These are phyloP conservation scores for Rhodotorula sp. DNA, from an alignment of 1,284 basidiomycete genomes.

Conservation along the genomic window DNA sequence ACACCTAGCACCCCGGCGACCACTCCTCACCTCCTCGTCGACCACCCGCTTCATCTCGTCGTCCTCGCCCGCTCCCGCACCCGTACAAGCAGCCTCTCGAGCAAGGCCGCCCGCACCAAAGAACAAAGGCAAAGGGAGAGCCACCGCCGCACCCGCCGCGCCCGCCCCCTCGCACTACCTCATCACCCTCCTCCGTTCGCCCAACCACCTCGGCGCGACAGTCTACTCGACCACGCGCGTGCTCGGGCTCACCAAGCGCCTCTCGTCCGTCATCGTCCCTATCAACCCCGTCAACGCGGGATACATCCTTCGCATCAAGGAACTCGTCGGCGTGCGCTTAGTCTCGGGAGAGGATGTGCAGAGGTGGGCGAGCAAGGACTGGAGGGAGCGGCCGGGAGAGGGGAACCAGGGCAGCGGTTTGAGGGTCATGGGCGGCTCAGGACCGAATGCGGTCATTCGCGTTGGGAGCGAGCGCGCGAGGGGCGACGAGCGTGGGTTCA, in stretches of 20 bases:
- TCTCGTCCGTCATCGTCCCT: slow-evolving; percentile 35
- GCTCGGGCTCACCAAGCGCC: slow-evolving; percentile 36
- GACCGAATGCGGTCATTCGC: slow-evolving; percentile 18
- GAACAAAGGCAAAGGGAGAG: neutral
- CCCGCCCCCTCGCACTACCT: slow-evolving; percentile 28
- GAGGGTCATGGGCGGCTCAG: slow-evolving; percentile 1
- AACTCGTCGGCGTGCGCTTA: slow-evolving; percentile 29
- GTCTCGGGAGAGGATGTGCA: slow-evolving; percentile 3
- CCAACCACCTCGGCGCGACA: slow-evolving; percentile 21
- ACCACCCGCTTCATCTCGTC: neutral
- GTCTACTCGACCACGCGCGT: slow-evolving; percentile 10
- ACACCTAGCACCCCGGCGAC: neutral
- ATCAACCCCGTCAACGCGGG: slow-evolving; percentile 25
- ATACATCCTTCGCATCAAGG: slow-evolving; percentile 30
- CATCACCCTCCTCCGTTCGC: slow-evolving; percentile 37
- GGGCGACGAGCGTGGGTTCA: slow-evolving; percentile 39
- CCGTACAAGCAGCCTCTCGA: neutral
- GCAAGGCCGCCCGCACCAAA: neutral
- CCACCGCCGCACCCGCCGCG: neutral
- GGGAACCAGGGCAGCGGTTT: slow-evolving; percentile 32
- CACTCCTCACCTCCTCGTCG: neutral
- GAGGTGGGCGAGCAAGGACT: slow-evolving; percentile 1
- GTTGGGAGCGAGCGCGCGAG: slow-evolving; percentile 36
- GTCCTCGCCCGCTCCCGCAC: neutral
- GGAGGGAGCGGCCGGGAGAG: slow-evolving; percentile 27